Evolutionary conservation across 2,329 filamentous ascomycete genomes (phyloP), one percentile per base, ranked within the genome.

Genomic region (Diaporthe vaccinii): DNA sequence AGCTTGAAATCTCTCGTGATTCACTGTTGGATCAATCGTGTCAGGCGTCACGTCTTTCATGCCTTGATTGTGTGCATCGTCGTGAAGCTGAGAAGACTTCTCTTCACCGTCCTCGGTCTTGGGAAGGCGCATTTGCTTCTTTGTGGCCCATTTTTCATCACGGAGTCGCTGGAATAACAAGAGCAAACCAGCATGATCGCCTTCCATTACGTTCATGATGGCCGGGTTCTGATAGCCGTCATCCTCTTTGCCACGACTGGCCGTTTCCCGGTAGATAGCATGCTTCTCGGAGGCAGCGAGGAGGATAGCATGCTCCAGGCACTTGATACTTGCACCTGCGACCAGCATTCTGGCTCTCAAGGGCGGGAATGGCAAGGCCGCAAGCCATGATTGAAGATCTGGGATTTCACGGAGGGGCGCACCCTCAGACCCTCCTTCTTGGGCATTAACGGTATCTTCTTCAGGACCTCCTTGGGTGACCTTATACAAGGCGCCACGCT

Each of bases 241-340:
- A 8, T 28, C 22, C 15, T 22, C 20, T 61, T 31, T 3, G 17
- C 36, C 31, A 9, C 12, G 44, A n/a, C 20, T 25, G 44, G 44
- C 57, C 25, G 28, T 10, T 5, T n/a, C 17, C 20, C 44, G 70
- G 55, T 72, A 72, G 70, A 72, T 14, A 39, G 58, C 68, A 28
- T 73, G 62, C 10, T 62, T 49, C 70, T 70, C 74, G 28, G 67
- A n/a, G n/a, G 71, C 74, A 8, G 71, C 72, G 14, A 69, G 53
- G 17, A 76, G 3, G 34, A 76, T 67, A 8, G 74, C 46, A 34
- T 65, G 44, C 20, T 76, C 74, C 7, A 76, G 25, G 34, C 57
- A 59, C 12, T 17, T 20, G 6, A 68, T 51, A 36, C 67, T 65
- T 39, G 49, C 71, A 46, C 55, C 74, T 22, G 53, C 9, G 22